Base-by-base conservation (phyloP, 768 basidiomycete species). In the Tulasnella calospora region DNA sequence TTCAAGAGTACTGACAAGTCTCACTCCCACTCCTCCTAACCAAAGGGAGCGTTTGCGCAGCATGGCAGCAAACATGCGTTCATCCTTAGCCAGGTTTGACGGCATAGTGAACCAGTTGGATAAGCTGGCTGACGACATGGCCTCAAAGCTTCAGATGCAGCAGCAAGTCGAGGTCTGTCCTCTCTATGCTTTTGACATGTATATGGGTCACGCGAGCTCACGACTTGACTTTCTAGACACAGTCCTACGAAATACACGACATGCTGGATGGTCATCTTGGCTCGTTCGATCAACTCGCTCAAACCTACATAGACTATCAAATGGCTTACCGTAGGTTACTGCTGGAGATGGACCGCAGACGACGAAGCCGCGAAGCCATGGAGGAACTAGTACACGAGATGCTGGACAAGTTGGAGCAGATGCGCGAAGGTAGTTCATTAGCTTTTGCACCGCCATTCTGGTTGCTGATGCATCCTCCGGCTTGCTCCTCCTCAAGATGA, bases 71-170 rank as follows among this genome's bases (percentile, higher is more conserved):
- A 81, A 82, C 6, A 85, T 86, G 15, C 86, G 87, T 79, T 85
- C 86, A 74, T 87, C 88, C 80, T 80, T 93, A 12, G 86, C 88
- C 27, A 85, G 86, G 55, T 88, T 91, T 30, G 82, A 84, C 19
- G 84, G 81, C 44, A 87, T 86, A 19, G 83, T 95, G 38, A 87
- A 90, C 73, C 89, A 92, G 81, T 86, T 95, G 27, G 92, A 94
- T 71, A 90, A 92, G 80, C 87, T 95, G 4, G 94, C 90, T 1
- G 90, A 92, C 27, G 92, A 94, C 74, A 93, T 95, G 90, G 86
- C 86, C 0, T 91, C 91, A 74, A 93, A 95, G 91, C 83, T 95
- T 7, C 86, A 88, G 61, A 88, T 87, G 19, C 92, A 94, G 82
- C 88, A 92, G 75, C 83, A 84, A 8, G 88, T 93, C 8, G 92